Evolutionary conservation across 2,329 filamentous ascomycete species (phyloP), one percentile per base, ranked within the genome.

Genomic region (Leptographium galeiforme): DNA sequence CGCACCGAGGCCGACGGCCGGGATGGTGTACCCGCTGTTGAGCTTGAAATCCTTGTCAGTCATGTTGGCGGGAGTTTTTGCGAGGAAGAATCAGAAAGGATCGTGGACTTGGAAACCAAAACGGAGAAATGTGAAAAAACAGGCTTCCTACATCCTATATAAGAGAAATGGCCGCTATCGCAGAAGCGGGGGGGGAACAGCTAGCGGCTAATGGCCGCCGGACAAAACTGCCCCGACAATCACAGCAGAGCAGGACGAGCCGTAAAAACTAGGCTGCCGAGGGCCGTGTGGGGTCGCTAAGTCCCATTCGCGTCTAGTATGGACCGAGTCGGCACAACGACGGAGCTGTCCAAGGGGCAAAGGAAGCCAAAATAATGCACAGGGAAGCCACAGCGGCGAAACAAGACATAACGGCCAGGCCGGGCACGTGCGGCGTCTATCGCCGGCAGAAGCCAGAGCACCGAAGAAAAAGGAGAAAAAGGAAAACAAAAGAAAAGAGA

Each of bases 11-110:
- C 80, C 81, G 19, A 85, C 64, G 41, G 81, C 77, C 49, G 82
- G 81, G 57, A 85, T 84, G 57, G 78, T 70, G 54, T 72, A 68
- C 55, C 81, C 81, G 40, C 73, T 82, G 71, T 85, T 85, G 59
- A 85, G 76, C 63, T 76, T 81, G 68, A 80, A 83, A 25, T 70
- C 72, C 58, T 75, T 71, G 59, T 72, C 71, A 55, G 76, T 69
- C 77, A 82, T 82, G 57, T 53, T 70, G 53, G 7, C 8, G n/a
- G 34, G 6, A 13, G 39, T 6, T 6, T 12, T 25, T n/a, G 14
- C 2, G 13, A 36, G 33, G 33, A 16, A 43, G 16, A 38, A 41
- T n/a, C 2, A 33, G 34, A 25, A 14, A 39, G 14, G 51, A 34
- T 25, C 25, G 25, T 25, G 30, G 47, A 30, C 32, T 25, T 34